Base-by-base conservation (phyloP, 768 basidiomycete species). In the Hericium coralloides region DNA sequence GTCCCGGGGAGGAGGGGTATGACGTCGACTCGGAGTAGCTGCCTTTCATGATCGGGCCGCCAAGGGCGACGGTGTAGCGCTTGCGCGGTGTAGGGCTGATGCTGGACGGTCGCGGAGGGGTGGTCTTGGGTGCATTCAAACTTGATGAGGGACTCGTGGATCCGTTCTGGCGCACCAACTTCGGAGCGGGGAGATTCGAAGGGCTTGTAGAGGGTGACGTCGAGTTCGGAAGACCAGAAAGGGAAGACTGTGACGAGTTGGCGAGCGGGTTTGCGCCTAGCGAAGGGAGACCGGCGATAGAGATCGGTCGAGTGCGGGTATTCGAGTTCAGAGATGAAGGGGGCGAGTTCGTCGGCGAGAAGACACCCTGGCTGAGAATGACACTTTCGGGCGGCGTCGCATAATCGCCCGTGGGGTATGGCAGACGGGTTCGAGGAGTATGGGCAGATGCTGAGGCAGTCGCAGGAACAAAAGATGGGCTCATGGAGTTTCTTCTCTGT, bases 321-420 rank as follows among this genome's bases (percentile, higher is more conserved):
- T 62, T 62, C 60, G 57, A 71, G 65, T 56, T 65, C 53, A 63
- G 54, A 2, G 68, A 65, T 2, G 69, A 52, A 0, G 81, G 76
- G 3, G 81, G 74, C 8, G 83, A 79, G 49, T 67, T 76, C n/a
- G 83, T 68, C 2, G 83, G 79, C 2, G 81, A 76, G 12, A 81
- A 74, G 1, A 80, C 74, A 2, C 76, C 55, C 67, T 75, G 53
- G 64, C 53, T 49, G 58, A 63, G 64, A 43, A 58, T 55, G 12
- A 67, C 65, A 1, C 76, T 67, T 38, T 83, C 79, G 0, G 82
- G 72, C 0, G 86, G 86, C 10, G 83, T 82, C 5, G 87, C 75
- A 58, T 93, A 92, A 63, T 93, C 91, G 3, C 90, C 91, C 2
- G 84, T 84, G 17, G 90, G 90, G 60, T 92, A 92, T 22, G 90